Evolutionary conservation across 805 yeast genomes (phyloP).

Genomic region (Yarrowia sp.): DNA sequence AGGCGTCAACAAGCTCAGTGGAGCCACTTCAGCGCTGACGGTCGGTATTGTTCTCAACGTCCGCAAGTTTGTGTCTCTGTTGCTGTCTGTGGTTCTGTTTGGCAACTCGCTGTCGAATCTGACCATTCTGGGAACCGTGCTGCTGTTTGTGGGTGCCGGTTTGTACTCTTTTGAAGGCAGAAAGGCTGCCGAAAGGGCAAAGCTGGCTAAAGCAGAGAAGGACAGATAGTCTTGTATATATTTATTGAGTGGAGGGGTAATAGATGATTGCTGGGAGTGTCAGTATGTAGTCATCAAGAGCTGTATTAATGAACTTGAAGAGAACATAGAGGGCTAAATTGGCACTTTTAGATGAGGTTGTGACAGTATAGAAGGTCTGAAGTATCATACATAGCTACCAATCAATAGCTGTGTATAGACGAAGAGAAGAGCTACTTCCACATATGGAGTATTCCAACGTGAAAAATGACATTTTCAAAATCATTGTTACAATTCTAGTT

Average conservation of each 20-base stretch:
- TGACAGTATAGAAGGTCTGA: too few species aligned
- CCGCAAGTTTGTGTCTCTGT: conserved; percentile 66
- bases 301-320: too few species aligned
- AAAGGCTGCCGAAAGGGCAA: conserved; percentile 3
- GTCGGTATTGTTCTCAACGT: conserved; percentile 65
- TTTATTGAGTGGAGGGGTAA: not conserved
- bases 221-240: conserved; percentile 14
- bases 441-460: too few species aligned
- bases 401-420: too few species aligned
- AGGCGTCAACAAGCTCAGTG: conserved; percentile 71
- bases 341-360: too few species aligned
- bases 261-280: not conserved
- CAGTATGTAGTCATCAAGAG: too few species aligned
- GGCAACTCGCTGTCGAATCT: conserved; percentile 53
- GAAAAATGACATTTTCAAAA: too few species aligned
- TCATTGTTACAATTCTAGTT: too few species aligned
- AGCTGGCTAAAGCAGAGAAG: not conserved
- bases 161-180: conserved; percentile 19
- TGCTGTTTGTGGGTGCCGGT: conserved; percentile 63
- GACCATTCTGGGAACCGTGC: conserved; percentile 57
- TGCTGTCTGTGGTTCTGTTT: conserved; percentile 63
- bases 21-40: conserved; percentile 65
- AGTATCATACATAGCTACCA: too few species aligned
- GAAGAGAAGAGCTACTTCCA: too few species aligned
- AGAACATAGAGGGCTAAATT: too few species aligned